Conservation (phyloP, 2,329 filamentous ascomycete genomes). For the Stachybotrys elegans region DNA sequence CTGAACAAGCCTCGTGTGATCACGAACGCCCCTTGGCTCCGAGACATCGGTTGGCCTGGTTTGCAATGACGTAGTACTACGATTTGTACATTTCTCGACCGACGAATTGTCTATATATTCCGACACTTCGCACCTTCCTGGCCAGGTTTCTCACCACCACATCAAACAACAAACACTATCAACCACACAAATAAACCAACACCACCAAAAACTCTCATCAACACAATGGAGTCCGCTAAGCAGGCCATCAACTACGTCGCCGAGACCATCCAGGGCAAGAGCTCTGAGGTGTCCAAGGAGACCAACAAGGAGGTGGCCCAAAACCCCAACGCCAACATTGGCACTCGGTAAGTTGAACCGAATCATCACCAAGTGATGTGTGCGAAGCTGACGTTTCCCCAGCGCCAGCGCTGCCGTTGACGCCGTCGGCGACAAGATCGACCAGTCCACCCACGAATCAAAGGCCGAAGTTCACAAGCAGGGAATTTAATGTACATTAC, state of each 20-base stretch:
- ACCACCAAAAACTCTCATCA: constrained; percentile 15
- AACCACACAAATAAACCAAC: constrained; percentile 12
- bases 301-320: constrained; percentile 67
- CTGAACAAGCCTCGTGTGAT: too few relatives aligned
- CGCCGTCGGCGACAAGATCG: constrained; percentile 42
- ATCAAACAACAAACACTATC: constrained; percentile 9
- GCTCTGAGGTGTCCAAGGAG: constrained; percentile 59
- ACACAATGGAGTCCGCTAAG: constrained; percentile 49
- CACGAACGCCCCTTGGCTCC: too few relatives aligned
- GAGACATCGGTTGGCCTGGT: too few relatives aligned
- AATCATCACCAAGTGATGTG: too few relatives aligned
- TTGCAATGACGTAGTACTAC: too few relatives aligned
- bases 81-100: too few relatives aligned
- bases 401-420: constrained; percentile 44
- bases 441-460: constrained; percentile 33
- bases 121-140: neutral
- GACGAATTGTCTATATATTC: constrained; percentile 2
- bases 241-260: constrained; percentile 66
- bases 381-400: too few relatives aligned
- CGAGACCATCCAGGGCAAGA: constrained; percentile 56
- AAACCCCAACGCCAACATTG: constrained; percentile 46
- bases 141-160: constrained; percentile 8
- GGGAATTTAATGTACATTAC: too few relatives aligned
- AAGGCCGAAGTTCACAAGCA: constrained; percentile 39
- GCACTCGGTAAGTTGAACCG: constrained; percentile 53